These are phyloP conservation scores for Globisporangium cylindrosporum DNA, from an alignment of 352 stramenopile genomes.

Conservation along the genomic window DNA sequence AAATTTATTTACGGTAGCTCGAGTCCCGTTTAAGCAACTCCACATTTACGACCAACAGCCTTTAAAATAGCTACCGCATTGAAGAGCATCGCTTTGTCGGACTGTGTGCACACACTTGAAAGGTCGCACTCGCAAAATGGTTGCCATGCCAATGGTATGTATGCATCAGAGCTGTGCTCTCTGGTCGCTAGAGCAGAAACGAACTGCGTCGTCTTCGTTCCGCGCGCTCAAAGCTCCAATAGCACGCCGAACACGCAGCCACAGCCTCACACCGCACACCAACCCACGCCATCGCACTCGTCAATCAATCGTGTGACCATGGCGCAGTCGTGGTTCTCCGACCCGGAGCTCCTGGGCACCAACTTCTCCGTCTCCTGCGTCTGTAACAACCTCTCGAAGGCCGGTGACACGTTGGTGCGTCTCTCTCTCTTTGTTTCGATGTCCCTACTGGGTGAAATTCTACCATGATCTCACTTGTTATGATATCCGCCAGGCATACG, in stretches of 20 bases:
- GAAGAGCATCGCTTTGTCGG: neutral
- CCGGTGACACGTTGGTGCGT: conserved; percentile 41
- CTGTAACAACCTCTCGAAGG: conserved; percentile 54
- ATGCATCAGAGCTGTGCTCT: neutral
- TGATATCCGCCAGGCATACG: conserved; percentile 34
- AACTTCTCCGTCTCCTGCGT: conserved; percentile 45
- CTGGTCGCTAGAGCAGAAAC: neutral
- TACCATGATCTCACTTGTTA: neutral
- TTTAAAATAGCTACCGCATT: neutral
- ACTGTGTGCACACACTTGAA: neutral
- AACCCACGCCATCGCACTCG: neutral
- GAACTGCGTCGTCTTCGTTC: neutral
- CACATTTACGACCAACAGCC: no score
- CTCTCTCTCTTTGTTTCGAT: neutral
- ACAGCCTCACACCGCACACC: neutral
- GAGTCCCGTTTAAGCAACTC: no score
- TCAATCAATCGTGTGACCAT: conserved; percentile 14
- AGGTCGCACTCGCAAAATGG: neutral
- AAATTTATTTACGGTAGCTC: no score
- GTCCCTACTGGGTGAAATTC: neutral
- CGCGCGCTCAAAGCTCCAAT: neutral
- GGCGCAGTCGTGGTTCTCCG: conserved; percentile 43
- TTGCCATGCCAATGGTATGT: neutral
- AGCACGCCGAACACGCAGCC: neutral
- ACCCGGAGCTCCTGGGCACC: conserved; percentile 44